Base-by-base conservation (phyloP, 2,329 filamentous ascomycete species). In the Talaromyces sp. region DNA sequence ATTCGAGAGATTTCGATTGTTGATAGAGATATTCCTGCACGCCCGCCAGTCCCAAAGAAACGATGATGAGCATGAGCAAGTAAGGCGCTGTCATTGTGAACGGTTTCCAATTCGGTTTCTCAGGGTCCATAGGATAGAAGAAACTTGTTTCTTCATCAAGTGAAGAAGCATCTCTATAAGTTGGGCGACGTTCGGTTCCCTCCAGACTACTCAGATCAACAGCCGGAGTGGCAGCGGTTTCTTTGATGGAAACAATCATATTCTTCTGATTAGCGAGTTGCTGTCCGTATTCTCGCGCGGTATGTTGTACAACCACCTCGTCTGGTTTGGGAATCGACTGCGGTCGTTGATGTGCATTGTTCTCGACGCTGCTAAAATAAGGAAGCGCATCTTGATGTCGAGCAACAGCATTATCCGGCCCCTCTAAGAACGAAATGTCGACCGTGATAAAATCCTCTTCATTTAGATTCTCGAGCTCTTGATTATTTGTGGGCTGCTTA, bases 171-270 rank as follows among this genome's bases (percentile, higher is more conserved):
- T 19, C 11, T 50, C 15, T 62, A 17, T 50, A 54, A 25, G 61
- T 43, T 39, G 25, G 15, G 22, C 35, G 64, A 17, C 64, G 64
- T 1, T 70, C 47, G 37, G 64, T 65, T 45, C 74, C 77, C 15
- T 76, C 77, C 27, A 78, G 71, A 39, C 76, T 76, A 64, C 79
- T 82, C 64, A 82, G 75, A 61, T 83, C 81, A 3, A 82, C 73
- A 6, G 74, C 71, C 1, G 69, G 68, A 7, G 63, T 35, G 50
- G 25, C 74, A 45, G 35, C 37, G 3, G 37, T 67, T 43, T 80
- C 78, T 63, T 77, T 70, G 13, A 82, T 73, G 39, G 79, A 79
- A 17, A 82, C 74, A 25, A 83, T 81, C 41, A 73, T 76, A 5
- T 79, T 79, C 5, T 74, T 78, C 68, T 80, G 76, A 39, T 81